Conservation (phyloP, 441 rosid genomes). For the Bocquillonia castaneifolia region DNA sequence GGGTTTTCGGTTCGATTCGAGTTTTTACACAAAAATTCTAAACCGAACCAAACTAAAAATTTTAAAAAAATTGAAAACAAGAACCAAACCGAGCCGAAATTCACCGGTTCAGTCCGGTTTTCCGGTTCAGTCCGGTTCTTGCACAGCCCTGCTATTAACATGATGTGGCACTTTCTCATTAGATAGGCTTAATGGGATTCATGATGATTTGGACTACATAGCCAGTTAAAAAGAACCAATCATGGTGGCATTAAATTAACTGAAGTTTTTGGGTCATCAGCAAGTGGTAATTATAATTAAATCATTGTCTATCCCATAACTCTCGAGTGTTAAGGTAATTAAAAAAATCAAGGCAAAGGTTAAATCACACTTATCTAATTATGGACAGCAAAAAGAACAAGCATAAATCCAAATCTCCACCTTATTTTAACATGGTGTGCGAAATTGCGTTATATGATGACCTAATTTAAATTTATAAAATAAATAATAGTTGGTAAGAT, state of each 20-base stretch:
- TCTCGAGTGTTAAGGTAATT: neutral
- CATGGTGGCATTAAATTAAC: neutral
- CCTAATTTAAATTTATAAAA: neutral
- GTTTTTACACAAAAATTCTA: too few species aligned
- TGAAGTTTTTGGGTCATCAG: conserved; percentile 20
- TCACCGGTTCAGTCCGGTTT: too few species aligned
- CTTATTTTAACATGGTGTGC: neutral
- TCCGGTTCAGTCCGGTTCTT: too few species aligned
- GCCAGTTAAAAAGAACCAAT: conserved; percentile 10
- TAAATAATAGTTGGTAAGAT: neutral
- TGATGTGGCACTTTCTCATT: conserved; percentile 30
- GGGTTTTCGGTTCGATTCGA: too few species aligned
- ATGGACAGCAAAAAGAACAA: conserved; percentile 25
- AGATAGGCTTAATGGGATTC: conserved; percentile 27
- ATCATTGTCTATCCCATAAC: conserved; percentile 1
- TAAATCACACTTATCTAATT: neutral
- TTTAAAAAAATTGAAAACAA: too few species aligned
- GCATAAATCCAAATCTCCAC: neutral
- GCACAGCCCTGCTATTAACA: too few species aligned
- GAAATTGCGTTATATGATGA: neutral
- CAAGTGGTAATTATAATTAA: conserved; percentile 15
- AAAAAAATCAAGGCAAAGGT: conserved; percentile 4
- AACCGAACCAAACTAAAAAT: too few species aligned
- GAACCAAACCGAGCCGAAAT: too few species aligned
- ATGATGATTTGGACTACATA: conserved; percentile 25